Conservation (phyloP, 2,329 filamentous ascomycete species). For the Metarhizium sp. region DNA sequence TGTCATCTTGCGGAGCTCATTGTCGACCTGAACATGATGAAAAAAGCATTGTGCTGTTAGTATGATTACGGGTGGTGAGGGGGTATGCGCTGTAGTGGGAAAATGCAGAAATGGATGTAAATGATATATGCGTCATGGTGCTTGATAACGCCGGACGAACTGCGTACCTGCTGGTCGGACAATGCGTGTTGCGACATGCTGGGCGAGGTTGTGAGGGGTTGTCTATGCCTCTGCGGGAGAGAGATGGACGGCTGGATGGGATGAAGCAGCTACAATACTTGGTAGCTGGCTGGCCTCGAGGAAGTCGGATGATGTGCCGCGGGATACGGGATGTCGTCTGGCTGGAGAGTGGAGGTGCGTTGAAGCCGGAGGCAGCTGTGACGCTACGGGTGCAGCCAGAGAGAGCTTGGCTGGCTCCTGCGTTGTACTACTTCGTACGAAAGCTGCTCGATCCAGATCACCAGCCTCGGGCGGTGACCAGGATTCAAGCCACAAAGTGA, state of each 20-base stretch:
- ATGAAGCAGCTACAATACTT: neutral
- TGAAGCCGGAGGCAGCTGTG: constrained; percentile 16
- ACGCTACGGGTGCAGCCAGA: constrained; percentile 13
- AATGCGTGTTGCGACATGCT: constrained; percentile 94
- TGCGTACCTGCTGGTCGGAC: constrained; percentile 86
- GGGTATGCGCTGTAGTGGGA: neutral
- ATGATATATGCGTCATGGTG: constrained; percentile 11
- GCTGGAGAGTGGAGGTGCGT: constrained; percentile 8
- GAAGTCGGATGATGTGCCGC: neutral
- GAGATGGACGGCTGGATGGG: constrained; percentile 15
- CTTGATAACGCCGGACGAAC: constrained; percentile 7
- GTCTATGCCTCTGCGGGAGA: neutral
- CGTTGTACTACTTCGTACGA: neutral
- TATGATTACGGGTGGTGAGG: neutral
- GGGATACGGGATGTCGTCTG: constrained; percentile 3
- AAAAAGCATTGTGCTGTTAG: neutral
- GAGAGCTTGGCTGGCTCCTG: neutral
- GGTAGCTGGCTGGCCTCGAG: neutral
- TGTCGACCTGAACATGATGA: constrained; percentile 61
- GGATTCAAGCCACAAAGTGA: neutral
- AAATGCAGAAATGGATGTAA: neutral
- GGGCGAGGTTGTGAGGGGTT: constrained; percentile 20
- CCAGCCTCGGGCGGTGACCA: no score
- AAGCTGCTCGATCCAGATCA: no score
- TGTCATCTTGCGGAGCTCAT: constrained; percentile 99